Evolutionary conservation across 441 rosid genomes (phyloP).

Genomic region (Populus trichocarpa): DNA sequence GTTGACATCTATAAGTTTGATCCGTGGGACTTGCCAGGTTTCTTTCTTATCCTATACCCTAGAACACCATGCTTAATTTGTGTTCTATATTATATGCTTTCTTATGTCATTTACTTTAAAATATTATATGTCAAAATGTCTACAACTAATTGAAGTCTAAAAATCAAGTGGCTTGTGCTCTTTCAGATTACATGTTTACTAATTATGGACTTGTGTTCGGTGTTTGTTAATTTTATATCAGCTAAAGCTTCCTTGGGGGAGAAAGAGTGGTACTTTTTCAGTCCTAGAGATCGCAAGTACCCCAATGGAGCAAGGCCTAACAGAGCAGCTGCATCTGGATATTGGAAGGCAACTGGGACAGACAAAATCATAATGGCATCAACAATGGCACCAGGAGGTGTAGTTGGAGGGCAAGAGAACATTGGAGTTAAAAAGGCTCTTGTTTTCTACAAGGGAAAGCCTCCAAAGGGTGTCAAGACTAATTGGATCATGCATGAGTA

Average conservation of each 20-base stretch:
- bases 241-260: slow-evolving; percentile 78
- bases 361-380: slow-evolving; percentile 66
- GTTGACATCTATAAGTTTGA: slow-evolving; percentile 91
- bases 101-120: neutral
- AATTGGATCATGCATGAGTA: slow-evolving; percentile 99
- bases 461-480: slow-evolving; percentile 89
- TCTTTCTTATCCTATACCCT: neutral
- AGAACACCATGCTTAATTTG: neutral
- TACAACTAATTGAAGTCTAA: neutral
- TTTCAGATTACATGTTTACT: neutral
- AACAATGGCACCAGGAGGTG: slow-evolving; percentile 14
- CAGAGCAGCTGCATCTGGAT: slow-evolving; percentile 92
- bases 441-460: slow-evolving; percentile 85
- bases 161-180: neutral
- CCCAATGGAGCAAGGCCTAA: slow-evolving; percentile 96
- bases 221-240: slow-evolving; percentile 21
- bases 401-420: slow-evolving; percentile 39
- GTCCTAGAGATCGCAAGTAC: slow-evolving; percentile 93
- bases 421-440: slow-evolving; percentile 94
- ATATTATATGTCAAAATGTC: neutral
- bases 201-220: neutral
- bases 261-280: slow-evolving; percentile 98
- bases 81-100: neutral
- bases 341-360: slow-evolving; percentile 97
- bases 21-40: slow-evolving; percentile 97